phyloP scores from a whole-genome alignment of 2,329 filamentous ascomycete genomes.

The Epichloe sibirici region DNA sequence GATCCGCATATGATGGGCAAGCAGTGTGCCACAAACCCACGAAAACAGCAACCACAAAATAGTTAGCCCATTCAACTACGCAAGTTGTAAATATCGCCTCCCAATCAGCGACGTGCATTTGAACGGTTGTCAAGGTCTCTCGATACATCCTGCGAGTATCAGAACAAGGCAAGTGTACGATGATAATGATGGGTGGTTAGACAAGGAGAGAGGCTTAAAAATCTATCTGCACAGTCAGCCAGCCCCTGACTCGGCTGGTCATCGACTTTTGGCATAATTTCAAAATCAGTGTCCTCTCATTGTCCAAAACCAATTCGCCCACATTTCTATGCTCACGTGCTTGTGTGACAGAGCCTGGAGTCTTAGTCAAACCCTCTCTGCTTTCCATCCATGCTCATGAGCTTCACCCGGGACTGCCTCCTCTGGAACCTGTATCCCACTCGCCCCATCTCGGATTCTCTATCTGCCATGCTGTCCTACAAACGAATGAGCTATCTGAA shows the following conservation, averaged over 20 bases:
- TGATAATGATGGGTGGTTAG: background rate
- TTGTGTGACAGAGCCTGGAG: background rate
- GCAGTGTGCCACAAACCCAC: background rate
- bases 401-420: background rate
- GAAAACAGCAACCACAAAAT: background rate
- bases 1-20: background rate
- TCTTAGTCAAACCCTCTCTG: no score
- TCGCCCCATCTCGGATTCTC: conserved; percentile 3
- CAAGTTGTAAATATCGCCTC: background rate
- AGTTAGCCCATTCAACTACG: background rate
- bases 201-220: background rate
- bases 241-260: background rate
- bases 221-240: background rate
- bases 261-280: background rate
- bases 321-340: background rate
- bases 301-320: background rate
- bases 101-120: background rate
- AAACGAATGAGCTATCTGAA: conserved; percentile 11
- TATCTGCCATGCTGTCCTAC: conserved; percentile 7
- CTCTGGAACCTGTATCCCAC: background rate
- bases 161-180: background rate
- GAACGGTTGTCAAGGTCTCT: background rate
- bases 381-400: background rate
- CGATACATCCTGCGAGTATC: background rate
- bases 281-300: background rate